Evolutionary conservation across 805 yeast species (phyloP).

Genomic region (Kodamaea laetipori): DNA sequence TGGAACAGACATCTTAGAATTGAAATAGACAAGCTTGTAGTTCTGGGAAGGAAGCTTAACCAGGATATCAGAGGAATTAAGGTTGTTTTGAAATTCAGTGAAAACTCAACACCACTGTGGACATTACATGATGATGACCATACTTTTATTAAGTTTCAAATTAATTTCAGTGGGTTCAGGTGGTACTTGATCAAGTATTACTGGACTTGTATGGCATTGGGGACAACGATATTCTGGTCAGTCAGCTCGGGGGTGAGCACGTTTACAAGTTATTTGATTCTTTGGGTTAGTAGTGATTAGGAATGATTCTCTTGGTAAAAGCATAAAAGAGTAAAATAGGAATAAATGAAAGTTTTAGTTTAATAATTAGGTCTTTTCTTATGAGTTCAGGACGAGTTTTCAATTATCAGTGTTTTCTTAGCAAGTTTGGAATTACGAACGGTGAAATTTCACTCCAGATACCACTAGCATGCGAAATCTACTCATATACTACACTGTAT

Average conservation of each 20-base stretch:
- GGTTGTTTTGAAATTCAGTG: constrained; percentile 1
- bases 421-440: too few relatives aligned
- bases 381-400: too few relatives aligned
- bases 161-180: constrained; percentile 26
- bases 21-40: constrained; percentile 12
- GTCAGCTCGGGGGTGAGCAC: constrained; percentile 21
- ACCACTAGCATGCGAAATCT: too few relatives aligned
- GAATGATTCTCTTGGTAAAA: too few relatives aligned
- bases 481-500: too few relatives aligned
- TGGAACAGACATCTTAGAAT: constrained; percentile 19
- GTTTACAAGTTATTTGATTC: constrained; percentile 19
- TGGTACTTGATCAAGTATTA: constrained; percentile 27
- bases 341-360: too few relatives aligned
- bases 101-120: not conserved
- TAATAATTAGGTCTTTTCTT: too few relatives aligned
- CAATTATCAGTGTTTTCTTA: too few relatives aligned
- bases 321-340: too few relatives aligned
- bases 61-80: not conserved
- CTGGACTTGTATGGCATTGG: constrained; percentile 21
- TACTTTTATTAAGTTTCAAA: constrained; percentile 20
- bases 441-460: too few relatives aligned
- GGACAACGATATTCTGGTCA: constrained; percentile 24
- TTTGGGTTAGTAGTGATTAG: constrained; percentile 12
- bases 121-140: constrained; percentile 13
- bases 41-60: constrained; percentile 10